These are phyloP conservation scores for Hypoxylon sp. DNA, from an alignment of 2,329 filamentous ascomycete species.

Conservation along the genomic window DNA sequence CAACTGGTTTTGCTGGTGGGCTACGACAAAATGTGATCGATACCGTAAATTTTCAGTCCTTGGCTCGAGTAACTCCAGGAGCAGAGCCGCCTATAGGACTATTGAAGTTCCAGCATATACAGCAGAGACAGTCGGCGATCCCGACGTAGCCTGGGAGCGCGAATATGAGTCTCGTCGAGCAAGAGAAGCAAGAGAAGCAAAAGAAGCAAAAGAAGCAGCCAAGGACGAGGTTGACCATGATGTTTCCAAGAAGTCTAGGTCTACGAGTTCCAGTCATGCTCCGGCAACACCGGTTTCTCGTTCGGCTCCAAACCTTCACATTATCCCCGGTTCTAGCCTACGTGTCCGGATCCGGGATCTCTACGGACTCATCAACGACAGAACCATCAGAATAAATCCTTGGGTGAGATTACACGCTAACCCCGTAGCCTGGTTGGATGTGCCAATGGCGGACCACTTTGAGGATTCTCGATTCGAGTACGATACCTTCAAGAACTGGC, in stretches of 20 bases:
- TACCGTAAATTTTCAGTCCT: slow-evolving; percentile 68
- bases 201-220: too few relatives aligned
- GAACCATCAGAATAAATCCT: not conserved
- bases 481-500: slow-evolving; percentile 54
- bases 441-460: slow-evolving; percentile 55
- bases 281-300: slow-evolving; percentile 4
- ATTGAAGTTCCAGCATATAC: slow-evolving; percentile 55
- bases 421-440: slow-evolving; percentile 58
- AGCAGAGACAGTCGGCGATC: slow-evolving; percentile 52
- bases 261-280: not conserved
- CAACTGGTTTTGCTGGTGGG: slow-evolving; percentile 73
- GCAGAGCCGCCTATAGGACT: slow-evolving; percentile 45
- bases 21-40: slow-evolving; percentile 60
- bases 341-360: slow-evolving; percentile 36
- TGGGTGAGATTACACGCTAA: slow-evolving; percentile 52
- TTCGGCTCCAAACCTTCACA: slow-evolving; percentile 21
- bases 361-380: not conserved
- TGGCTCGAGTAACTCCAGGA: slow-evolving; percentile 56
- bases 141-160: slow-evolving; percentile 50
- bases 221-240: too few relatives aligned
- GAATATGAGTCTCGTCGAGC: slow-evolving; percentile 20
- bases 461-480: slow-evolving; percentile 45
- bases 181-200: slow-evolving; percentile 22
- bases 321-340: slow-evolving; percentile 38
- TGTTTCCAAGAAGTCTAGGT: slow-evolving; percentile 48